Evolutionary conservation across 352 stramenopile genomes (phyloP).

Genomic region (Phytophthora nicotianae): DNA sequence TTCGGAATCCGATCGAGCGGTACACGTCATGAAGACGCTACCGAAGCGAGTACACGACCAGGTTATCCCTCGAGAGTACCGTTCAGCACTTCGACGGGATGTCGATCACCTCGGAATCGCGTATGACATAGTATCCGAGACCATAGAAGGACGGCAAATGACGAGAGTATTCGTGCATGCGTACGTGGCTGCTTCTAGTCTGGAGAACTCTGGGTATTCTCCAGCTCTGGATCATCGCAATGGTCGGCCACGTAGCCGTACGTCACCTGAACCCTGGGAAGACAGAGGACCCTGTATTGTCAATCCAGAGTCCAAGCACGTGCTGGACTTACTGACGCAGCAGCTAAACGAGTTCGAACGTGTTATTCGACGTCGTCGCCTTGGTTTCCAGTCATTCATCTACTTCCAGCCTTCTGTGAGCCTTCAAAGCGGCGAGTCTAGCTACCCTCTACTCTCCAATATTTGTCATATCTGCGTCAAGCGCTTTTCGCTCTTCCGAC

Average conservation of each 20-base stretch:
- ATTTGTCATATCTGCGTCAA: slow-evolving; percentile 46
- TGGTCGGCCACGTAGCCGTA: slow-evolving; percentile 19
- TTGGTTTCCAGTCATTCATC: slow-evolving; percentile 69
- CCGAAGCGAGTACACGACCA: slow-evolving; percentile 62
- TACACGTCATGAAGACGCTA: slow-evolving; percentile 70
- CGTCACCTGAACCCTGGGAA: slow-evolving; percentile 11
- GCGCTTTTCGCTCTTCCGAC: slow-evolving; percentile 42
- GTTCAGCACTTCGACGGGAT: slow-evolving; percentile 45
- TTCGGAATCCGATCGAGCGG: slow-evolving; percentile 40
- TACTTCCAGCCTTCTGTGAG: slow-evolving; percentile 43
- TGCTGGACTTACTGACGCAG: slow-evolving; percentile 47
- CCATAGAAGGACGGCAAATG: neutral
- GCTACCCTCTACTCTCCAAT: slow-evolving; percentile 18
- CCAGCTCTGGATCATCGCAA: slow-evolving; percentile 4
- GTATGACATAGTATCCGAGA: slow-evolving; percentile 45
- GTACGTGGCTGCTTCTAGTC: slow-evolving; percentile 47
- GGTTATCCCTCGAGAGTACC: slow-evolving; percentile 41
- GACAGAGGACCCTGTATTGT: slow-evolving; percentile 24
- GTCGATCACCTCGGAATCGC: slow-evolving; percentile 61
- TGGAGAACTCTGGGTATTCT: slow-evolving; percentile 14
- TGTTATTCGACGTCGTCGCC: slow-evolving; percentile 60
- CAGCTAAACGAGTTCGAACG: slow-evolving; percentile 56
- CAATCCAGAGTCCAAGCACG: slow-evolving; percentile 56
- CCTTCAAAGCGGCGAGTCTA: slow-evolving; percentile 16
- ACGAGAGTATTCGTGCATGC: slow-evolving; percentile 51